Evolutionary conservation across 176 grass and related monocot genomes (phyloP).

Genomic region (Bromus sterilis): DNA sequence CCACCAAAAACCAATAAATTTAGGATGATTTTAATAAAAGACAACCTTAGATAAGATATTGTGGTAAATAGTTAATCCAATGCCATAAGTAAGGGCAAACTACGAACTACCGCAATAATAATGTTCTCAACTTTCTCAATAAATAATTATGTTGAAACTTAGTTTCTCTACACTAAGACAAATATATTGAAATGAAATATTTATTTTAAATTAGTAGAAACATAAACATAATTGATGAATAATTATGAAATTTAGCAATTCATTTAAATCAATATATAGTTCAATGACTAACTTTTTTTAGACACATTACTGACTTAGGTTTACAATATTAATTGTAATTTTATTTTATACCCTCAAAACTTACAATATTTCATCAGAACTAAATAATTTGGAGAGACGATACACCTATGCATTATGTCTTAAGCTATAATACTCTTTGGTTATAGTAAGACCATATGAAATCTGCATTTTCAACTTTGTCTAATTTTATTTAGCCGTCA

Average conservation of each 20-base stretch:
- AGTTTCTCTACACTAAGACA: neutral
- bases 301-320: neutral
- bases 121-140: neutral
- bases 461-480: too few relatives aligned
- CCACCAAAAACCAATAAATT: neutral
- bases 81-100: neutral
- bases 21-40: neutral
- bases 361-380: too few relatives aligned
- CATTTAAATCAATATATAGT: neutral
- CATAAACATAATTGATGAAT: neutral
- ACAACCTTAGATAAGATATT: neutral
- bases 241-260: neutral
- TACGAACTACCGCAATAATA: neutral
- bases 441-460: too few relatives aligned
- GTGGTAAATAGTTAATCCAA: neutral
- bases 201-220: neutral
- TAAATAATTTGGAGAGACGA: too few relatives aligned
- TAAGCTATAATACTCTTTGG: too few relatives aligned
- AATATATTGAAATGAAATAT: neutral
- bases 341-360: too few relatives aligned
- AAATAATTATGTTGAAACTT: neutral
- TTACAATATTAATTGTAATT: neutral
- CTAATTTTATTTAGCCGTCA: too few relatives aligned
- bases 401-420: too few relatives aligned
- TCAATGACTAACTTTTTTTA: neutral